A percentile compares a stretch with the other conserved stretches of the same genome.
Evolutionary conservation across 768 basidiomycete genomes (phyloP).

Genomic region (Hemileccinum rubropunctum): DNA sequence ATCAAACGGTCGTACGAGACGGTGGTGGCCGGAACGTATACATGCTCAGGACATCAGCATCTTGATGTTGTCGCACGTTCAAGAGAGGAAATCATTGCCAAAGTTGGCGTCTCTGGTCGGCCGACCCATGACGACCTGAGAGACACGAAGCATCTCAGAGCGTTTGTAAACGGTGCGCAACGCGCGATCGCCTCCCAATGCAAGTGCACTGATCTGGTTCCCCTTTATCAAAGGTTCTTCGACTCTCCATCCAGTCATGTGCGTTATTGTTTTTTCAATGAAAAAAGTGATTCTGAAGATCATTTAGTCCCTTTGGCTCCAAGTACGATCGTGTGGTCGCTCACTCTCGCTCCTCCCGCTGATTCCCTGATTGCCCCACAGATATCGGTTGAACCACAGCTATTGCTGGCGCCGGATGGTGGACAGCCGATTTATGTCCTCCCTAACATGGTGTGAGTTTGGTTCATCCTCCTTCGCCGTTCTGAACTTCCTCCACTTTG

Average conservation of each 20-base stretch:
- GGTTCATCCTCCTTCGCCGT: neutral
- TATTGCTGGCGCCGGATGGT: conserved; percentile 21
- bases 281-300: conserved; percentile 1
- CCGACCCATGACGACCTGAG: conserved; percentile 57
- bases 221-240: conserved; percentile 26
- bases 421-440: conserved; percentile 56
- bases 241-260: conserved; percentile 33
- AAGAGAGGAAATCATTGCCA: conserved; percentile 53
- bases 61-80: conserved; percentile 46
- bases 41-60: conserved; percentile 35
- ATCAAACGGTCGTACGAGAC: conserved; percentile 23
- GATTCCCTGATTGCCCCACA: conserved; percentile 7
- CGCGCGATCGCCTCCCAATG: neutral
- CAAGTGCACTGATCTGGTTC: neutral
- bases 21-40: conserved; percentile 27
- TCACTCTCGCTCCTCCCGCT: neutral
- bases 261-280: neutral
- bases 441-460: conserved; percentile 28
- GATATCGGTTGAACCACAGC: conserved; percentile 9
- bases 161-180: conserved; percentile 58
- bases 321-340: conserved; percentile 10
- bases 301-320: conserved; percentile 19
- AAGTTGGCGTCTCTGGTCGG: conserved; percentile 45
- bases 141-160: conserved; percentile 62
- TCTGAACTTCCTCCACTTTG: neutral